Percentiles rank a stretch among this genome's conserved stretches.
These are phyloP conservation scores for Picea glauca DNA, from an alignment of 75 land plant species.

Conservation along the genomic window DNA sequence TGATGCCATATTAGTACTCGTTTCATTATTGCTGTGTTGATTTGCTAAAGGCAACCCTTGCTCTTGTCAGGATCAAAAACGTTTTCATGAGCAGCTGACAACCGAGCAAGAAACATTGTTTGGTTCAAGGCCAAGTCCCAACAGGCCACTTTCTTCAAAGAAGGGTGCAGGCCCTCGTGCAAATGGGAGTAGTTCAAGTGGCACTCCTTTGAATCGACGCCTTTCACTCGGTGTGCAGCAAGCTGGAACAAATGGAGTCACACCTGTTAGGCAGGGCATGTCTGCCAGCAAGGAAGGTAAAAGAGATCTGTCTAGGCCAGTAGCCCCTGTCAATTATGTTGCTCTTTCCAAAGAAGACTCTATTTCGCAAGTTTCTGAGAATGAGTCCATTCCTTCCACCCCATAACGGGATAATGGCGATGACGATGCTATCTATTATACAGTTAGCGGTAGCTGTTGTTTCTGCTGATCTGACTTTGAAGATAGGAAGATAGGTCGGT, in stretches of 20 bases:
- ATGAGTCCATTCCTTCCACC: slow-evolving; percentile 47
- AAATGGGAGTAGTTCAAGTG: slow-evolving; percentile 40
- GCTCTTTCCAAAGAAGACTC: slow-evolving; percentile 71
- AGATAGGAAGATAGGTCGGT: not conserved
- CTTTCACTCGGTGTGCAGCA: slow-evolving; percentile 55
- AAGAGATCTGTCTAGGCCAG: slow-evolving; percentile 36
- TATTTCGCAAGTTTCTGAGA: slow-evolving; percentile 44
- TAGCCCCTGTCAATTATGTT: slow-evolving; percentile 69
- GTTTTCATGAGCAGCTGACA: slow-evolving; percentile 65
- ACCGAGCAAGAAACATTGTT: slow-evolving; percentile 77
- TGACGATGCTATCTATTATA: not conserved
- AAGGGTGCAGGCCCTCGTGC: slow-evolving; percentile 62
- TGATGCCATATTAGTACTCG: not conserved
- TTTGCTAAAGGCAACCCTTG: not conserved
- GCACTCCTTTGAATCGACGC: slow-evolving; percentile 62
- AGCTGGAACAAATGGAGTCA: slow-evolving; percentile 32
- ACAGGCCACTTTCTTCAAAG: slow-evolving; percentile 49
- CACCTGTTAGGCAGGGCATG: slow-evolving; percentile 37
- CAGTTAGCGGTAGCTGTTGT: not conserved
- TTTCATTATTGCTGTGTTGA: not conserved
- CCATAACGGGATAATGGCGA: slow-evolving; percentile 21
- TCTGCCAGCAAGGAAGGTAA: slow-evolving; percentile 60
- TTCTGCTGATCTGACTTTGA: not conserved
- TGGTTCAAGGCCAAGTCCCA: slow-evolving; percentile 86
- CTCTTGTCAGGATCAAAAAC: slow-evolving; percentile 73